Conservation (phyloP, 2,329 filamentous ascomycete genomes). For the Chrysoporthe puriensis region DNA sequence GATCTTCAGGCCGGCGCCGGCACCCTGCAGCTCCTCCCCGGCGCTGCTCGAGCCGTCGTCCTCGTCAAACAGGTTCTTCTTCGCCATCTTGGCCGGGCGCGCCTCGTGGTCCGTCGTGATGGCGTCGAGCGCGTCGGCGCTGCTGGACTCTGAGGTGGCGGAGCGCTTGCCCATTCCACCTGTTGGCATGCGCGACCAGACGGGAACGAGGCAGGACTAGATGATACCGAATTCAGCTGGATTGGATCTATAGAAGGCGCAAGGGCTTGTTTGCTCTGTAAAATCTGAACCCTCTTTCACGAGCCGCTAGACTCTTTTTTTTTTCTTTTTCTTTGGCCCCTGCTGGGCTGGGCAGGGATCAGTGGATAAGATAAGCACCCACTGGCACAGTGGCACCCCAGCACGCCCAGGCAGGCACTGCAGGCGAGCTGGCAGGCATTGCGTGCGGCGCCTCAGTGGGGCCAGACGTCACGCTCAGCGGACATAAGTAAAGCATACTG, state of each 20-base stretch:
- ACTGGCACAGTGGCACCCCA: too few relatives aligned
- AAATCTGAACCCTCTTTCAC: neutral
- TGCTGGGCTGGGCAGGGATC: slow-evolving; percentile 2
- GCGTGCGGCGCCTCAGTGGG: neutral
- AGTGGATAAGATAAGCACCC: neutral
- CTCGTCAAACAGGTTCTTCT: slow-evolving; percentile 57
- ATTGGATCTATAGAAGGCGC: neutral
- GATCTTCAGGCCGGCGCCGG: slow-evolving; percentile 66
- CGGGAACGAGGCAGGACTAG: neutral
- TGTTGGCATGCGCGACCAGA: neutral
- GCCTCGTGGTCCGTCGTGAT: slow-evolving; percentile 7
- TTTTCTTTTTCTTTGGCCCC: neutral
- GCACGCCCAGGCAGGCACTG: too few relatives aligned
- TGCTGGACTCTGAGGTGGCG: slow-evolving; percentile 5
- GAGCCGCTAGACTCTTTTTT: neutral
- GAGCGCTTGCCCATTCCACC: neutral
- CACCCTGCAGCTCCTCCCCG: slow-evolving; percentile 34
- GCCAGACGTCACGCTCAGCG: slow-evolving; percentile 1
- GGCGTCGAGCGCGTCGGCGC: neutral
- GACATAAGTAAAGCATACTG: neutral
- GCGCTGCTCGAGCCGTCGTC: slow-evolving; percentile 47
- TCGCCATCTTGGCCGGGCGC: slow-evolving; percentile 40
- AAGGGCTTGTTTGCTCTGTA: neutral
- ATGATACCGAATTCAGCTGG: neutral
- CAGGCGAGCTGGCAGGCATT: neutral